Evolutionary conservation across 257 asterid species (phyloP), one percentile per base, ranked within the genome.

Genomic region (Plectranthus barbatus): DNA sequence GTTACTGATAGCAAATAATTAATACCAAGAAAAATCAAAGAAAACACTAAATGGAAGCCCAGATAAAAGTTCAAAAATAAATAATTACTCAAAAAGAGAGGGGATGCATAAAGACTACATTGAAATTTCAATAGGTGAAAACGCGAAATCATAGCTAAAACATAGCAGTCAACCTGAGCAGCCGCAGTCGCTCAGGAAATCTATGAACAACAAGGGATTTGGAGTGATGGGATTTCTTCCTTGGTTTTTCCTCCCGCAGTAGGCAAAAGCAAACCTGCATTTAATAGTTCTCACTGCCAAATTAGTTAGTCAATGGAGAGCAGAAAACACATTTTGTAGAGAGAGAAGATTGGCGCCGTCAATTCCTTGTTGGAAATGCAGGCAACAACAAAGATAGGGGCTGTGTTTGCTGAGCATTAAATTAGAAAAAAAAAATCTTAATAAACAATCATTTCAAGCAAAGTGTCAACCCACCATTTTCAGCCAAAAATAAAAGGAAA

Each of bases 141-240:
- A 7, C 60, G 57, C 17, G 37, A 45, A 71, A 55, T 9, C 4
- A 64, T n/a, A 57, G 70, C 60, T 42, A 40, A 10, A 58, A 21
- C 8, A 15, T 24, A 3, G 64, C 19, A 53, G 49, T 42, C 59
- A 59, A 77, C 78, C 81, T 72, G 65, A 61, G 29, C 26, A 23
- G 21, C 29, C 17, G 64, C 48, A 45, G 48, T n/a, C 19, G 2
- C 51, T 21, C n/a, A 11, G 37, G 20, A 42, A 51, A 51, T 20
- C 34, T 9, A 49, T 2, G 63, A 50, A 31, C 7, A 0, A 31
- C 3, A 21, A 26, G 29, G 56, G 11, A 61, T 40, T 47, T 19
- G 1, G 36, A 6, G 26, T 1, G 59, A 56, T 47, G 23, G 15
- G 55, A 9, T 9, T 56, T n/a, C n/a, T n/a, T n/a, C n/a, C n/a